Evolutionary conservation across 331 rosid genomes (phyloP).

Genomic region (Rosa hybrid): DNA sequence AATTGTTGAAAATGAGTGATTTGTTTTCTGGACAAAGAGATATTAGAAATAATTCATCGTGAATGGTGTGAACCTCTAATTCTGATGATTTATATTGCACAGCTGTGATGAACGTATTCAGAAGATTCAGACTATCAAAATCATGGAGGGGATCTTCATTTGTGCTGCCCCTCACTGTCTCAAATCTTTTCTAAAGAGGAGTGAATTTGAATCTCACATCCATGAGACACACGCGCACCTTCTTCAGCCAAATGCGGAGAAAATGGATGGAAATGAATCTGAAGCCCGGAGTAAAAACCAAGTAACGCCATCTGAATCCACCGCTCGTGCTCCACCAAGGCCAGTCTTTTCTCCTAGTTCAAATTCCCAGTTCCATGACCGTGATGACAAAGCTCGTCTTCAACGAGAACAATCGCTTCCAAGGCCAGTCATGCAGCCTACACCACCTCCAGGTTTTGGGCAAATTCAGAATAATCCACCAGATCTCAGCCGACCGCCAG

Average conservation of each 20-base stretch:
- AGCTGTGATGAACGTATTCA: slow-evolving; percentile 97
- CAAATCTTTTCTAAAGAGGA: slow-evolving; percentile 76
- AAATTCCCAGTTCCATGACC: slow-evolving; percentile 73
- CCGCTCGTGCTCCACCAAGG: slow-evolving; percentile 68
- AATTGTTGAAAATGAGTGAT: not conserved
- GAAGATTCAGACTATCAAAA: slow-evolving; percentile 92
- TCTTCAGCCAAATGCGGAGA: slow-evolving; percentile 70
- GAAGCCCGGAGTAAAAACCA: slow-evolving; percentile 81
- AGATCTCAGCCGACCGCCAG: slow-evolving; percentile 50
- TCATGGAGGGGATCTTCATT: slow-evolving; percentile 97
- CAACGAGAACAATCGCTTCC: slow-evolving; percentile 80
- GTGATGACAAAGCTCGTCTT: slow-evolving; percentile 72
- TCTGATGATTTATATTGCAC: slow-evolving; percentile 34
- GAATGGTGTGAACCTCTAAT: slow-evolving; percentile 18
- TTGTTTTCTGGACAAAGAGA: not conserved
- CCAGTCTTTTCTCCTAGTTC: slow-evolving; percentile 77
- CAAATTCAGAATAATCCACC: slow-evolving; percentile 58
- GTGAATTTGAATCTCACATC: slow-evolving; percentile 88
- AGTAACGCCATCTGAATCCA: slow-evolving; percentile 71
- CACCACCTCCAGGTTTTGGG: slow-evolving; percentile 61
- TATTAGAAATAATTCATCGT: slow-evolving; percentile 9
- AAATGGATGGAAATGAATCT: slow-evolving; percentile 82
- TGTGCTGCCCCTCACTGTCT: slow-evolving; percentile 99
- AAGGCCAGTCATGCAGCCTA: slow-evolving; percentile 59
- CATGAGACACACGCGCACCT: slow-evolving; percentile 73